Evolutionary conservation across 1,284 basidiomycete genomes (phyloP).

Genomic region (Cutaneotrichosporon daszewskae): DNA sequence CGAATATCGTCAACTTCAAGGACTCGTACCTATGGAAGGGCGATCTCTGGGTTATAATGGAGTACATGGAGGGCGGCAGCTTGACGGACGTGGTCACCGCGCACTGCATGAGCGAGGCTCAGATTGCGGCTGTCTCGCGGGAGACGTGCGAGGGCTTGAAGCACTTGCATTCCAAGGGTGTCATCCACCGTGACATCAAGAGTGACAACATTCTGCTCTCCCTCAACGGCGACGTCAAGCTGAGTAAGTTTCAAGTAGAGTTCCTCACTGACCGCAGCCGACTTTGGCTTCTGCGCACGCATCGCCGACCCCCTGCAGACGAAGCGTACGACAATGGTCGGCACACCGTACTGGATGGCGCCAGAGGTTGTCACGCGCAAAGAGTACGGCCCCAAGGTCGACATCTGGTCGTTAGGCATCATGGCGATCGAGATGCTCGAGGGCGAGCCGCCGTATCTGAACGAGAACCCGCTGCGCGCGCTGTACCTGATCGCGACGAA

Average conservation of each 20-base stretch:
- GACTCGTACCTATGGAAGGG: constrained; percentile 97
- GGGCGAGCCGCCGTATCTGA: constrained; percentile 95
- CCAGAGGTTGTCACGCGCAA: constrained; percentile 97
- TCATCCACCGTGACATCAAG: constrained; percentile 98
- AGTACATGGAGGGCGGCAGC: constrained; percentile 93
- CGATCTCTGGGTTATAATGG: constrained; percentile 99
- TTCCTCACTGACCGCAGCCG: constrained; percentile 56
- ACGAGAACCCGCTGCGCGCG: constrained; percentile 92
- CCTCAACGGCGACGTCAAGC: constrained; percentile 90
- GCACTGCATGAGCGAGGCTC: constrained; percentile 86
- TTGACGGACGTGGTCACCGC: constrained; percentile 95
- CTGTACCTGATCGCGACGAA: constrained; percentile 96
- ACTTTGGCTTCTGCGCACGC: constrained; percentile 98
- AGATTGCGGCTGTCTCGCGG: constrained; percentile 87
- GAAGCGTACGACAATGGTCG: constrained; percentile 99
- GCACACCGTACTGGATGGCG: constrained; percentile 99
- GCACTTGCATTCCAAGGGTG: constrained; percentile 87
- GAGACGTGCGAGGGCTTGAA: constrained; percentile 87
- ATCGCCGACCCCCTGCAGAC: constrained; percentile 83
- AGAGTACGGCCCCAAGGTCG: constrained; percentile 98
- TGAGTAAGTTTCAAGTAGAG: constrained; percentile 62
- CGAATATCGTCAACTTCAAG: constrained; percentile 99
- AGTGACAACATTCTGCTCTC: constrained; percentile 91
- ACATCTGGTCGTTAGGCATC: constrained; percentile 97
- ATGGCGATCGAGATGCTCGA: constrained; percentile 99